Base-by-base conservation (phyloP, 23 red algal species). In the Gracilariopsis chorda region DNA sequence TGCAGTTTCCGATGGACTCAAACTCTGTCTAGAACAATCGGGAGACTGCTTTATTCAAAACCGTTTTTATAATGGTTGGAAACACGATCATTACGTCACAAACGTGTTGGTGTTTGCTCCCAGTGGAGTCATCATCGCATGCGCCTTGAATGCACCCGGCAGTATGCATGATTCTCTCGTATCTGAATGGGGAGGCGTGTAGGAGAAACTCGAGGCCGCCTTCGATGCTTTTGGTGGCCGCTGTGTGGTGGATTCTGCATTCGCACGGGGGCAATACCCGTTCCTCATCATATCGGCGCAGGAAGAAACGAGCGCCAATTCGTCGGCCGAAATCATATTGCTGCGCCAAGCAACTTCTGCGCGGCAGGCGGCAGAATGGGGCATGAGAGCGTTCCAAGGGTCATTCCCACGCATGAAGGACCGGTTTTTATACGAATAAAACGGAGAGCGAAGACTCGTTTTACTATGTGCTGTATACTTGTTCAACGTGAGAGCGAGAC, bases 71-170 rank as follows among this genome's bases (percentile, higher is more conserved):
- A 33, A 73, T 40, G 67, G 23, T 7, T 36, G 7, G 23, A 46
- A 21, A 21, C 67, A 73, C 20, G 33, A 33, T 46, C 67, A 73
- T 73, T 36, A 73, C 7, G 67, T 73, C 37, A 20, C 35, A 40
- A 73, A 73, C 37, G 23, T 73, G 35, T 32, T 73, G 6, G 67
- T 73, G 9, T 73, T 73, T 73, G 21, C 67, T 35, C 67, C 67
- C 6, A 73, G 23, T 73, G 41, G 41, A 33, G 21, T 73, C 6
- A 46, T 73, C 7, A 73, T 73, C 33, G 67, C 41, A 7, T 73
- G 27, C 37, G 67, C 35, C 33, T 14, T 73, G 19, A 73, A 73
- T 46, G 41, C 67, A 17, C 67, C 5, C 7, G 67, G 5, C 35
- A 73, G 41, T 32, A 36, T 73, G 67, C 67, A 43, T 33, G 41